These are phyloP conservation scores for Beauveria caledonica DNA, from an alignment of 2,329 filamentous ascomycete species.

Conservation along the genomic window DNA sequence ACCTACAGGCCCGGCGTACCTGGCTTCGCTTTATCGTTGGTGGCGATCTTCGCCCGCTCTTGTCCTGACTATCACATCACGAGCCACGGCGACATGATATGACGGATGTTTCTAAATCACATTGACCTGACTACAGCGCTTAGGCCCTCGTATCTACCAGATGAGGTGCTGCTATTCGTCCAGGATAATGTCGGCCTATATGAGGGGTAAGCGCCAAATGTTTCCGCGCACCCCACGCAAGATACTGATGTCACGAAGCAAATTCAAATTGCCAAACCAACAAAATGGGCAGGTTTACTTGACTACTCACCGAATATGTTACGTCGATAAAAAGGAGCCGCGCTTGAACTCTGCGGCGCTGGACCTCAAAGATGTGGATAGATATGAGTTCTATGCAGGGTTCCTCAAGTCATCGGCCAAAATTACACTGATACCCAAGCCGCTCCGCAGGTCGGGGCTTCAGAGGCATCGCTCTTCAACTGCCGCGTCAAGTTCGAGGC, in stretches of 20 bases:
- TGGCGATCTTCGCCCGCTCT: neutral
- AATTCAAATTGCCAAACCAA: slow-evolving; percentile 88
- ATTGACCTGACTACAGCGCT: slow-evolving; percentile 94
- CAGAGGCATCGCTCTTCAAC: slow-evolving; percentile 40
- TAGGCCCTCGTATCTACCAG: slow-evolving; percentile 82
- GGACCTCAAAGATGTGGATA: slow-evolving; percentile 84
- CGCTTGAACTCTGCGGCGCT: slow-evolving; percentile 77
- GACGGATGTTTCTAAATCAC: slow-evolving; percentile 83
- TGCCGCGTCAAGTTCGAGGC: slow-evolving; percentile 38
- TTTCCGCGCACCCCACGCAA: neutral
- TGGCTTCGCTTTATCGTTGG: neutral
- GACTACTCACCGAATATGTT: slow-evolving; percentile 92
- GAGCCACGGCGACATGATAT: slow-evolving; percentile 2
- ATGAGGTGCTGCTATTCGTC: slow-evolving; percentile 92
- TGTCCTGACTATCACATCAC: neutral
- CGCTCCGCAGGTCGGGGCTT: slow-evolving; percentile 56
- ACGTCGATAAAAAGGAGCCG: slow-evolving; percentile 82
- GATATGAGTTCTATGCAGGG: slow-evolving; percentile 83
- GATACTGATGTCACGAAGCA: slow-evolving; percentile 36
- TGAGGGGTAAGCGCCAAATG: slow-evolving; percentile 65
- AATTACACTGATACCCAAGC: slow-evolving; percentile 80
- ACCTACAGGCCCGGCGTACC: neutral
- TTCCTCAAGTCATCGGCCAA: slow-evolving; percentile 95
- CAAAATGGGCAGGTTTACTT: slow-evolving; percentile 95
- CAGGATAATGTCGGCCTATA: slow-evolving; percentile 97